Evolutionary conservation across 176 grass and related monocot species (phyloP), one percentile per base, ranked within the genome.

Genomic region (Tillandsia leiboldiana): DNA sequence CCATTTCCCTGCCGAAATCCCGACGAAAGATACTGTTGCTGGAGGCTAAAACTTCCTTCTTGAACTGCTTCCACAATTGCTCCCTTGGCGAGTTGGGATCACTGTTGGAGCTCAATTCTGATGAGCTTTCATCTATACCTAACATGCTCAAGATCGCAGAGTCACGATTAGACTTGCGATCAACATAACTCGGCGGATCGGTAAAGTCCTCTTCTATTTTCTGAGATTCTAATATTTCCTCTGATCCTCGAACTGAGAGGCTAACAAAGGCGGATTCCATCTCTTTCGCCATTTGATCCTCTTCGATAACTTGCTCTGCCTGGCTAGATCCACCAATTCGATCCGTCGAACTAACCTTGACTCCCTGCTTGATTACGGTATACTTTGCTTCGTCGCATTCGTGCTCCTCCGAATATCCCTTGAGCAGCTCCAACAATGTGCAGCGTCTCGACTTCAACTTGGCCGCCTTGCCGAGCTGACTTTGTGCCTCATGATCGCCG

Each of bases 51-150:
- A 87, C 72, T 86, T 99, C 94, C 66, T 93, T 82, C 72, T 99
- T 82, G 69, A 96, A 96, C 67, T 96, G 93, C 71, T 78, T 92
- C 86, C 89, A 90, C 65, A 96, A 76, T 20, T 50, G 78, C 74
- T 96, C 93, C 72, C 89, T 89, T 12, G 93, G 93, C 69, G 93
- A 92, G 18, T 92, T 89, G 0, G 79, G 68, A 50, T 81, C 93
- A 83, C 81, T 79, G 53, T 89, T 86, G 57, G 84, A 72, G 53
- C 83, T 83, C 67, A 68, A 73, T 3, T 82, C 93, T 12, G 81
- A 87, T 67, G 86, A 86, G 65, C 81, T 89, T 64, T 89, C 65
- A 11, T 83, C 86, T 70, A 92, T 80, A 48, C 81, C 93, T 67
- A 96, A 79, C 93, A 96, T 90, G 76, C 79, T 85, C 68, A 96